A percentile compares a stretch with the other conserved stretches of the same genome.
These are phyloP conservation scores for Datura wrightii DNA, from an alignment of 257 asterid species.

Conservation along the genomic window DNA sequence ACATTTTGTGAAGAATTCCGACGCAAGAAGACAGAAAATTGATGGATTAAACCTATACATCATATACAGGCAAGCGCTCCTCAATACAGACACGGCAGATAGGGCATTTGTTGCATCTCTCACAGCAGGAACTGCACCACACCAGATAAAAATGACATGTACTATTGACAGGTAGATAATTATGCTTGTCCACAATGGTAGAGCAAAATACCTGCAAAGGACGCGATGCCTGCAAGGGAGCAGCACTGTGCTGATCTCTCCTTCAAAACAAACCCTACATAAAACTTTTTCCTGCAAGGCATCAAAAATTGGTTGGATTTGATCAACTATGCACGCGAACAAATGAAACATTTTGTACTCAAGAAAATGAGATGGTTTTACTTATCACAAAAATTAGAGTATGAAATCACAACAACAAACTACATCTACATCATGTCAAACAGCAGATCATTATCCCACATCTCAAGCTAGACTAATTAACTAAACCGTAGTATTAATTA, in stretches of 20 bases:
- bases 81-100: constrained; percentile 74
- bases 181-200: background rate
- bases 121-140: constrained; percentile 75
- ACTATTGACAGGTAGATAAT: background rate
- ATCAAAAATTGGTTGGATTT: constrained; percentile 14
- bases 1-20: constrained; percentile 28
- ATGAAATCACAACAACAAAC: background rate
- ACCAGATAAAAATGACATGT: constrained; percentile 30
- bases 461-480: constrained; percentile 21
- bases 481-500: background rate
- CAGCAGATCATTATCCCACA: background rate
- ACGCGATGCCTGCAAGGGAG: constrained; percentile 98
- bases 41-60: constrained; percentile 66
- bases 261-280: constrained; percentile 92
- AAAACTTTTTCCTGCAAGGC: constrained; percentile 82
- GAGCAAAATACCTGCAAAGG: constrained; percentile 75
- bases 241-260: constrained; percentile 89
- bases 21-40: background rate
- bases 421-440: background rate
- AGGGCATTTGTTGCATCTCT: constrained; percentile 90
- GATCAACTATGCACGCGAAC: background rate
- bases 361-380: background rate
- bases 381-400: background rate
- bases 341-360: constrained; percentile 1
- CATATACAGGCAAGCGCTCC: constrained; percentile 90